phyloP scores from a whole-genome alignment of 768 basidiomycete species.

The Suillus fuscotomentosus region DNA sequence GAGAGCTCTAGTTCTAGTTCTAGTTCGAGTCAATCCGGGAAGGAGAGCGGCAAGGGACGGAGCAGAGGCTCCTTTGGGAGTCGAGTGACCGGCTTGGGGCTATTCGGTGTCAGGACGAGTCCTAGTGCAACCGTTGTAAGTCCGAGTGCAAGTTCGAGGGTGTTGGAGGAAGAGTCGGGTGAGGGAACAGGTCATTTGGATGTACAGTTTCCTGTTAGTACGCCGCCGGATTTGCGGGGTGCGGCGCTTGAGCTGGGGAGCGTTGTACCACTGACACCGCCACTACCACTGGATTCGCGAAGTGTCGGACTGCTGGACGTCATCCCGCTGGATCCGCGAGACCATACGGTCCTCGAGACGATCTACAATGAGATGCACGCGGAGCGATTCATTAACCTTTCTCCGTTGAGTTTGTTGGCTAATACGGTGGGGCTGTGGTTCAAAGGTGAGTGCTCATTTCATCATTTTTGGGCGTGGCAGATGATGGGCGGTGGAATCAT shows the following conservation, averaged over 20 bases:
- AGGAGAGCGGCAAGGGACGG: background rate
- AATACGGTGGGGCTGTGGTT: conserved; percentile 61
- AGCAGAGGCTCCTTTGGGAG: background rate
- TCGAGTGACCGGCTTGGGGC: background rate
- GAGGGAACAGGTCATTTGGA: background rate
- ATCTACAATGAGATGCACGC: conserved; percentile 72
- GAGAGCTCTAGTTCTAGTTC: background rate
- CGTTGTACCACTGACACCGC: background rate
- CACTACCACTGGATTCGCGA: background rate
- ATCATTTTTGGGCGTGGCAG: background rate
- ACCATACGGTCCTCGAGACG: conserved; percentile 61
- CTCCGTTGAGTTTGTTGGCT: conserved; percentile 59
- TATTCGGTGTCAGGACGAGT: background rate
- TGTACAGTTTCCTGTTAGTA: background rate
- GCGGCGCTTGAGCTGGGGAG: background rate
- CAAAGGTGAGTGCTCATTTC: conserved; percentile 41
- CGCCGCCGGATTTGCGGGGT: background rate
- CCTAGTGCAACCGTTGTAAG: background rate
- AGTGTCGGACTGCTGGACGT: background rate
- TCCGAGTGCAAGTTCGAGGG: background rate
- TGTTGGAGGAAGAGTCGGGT: background rate
- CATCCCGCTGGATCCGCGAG: conserved; percentile 52
- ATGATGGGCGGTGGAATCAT: background rate
- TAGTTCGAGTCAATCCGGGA: background rate
- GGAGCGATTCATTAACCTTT: conserved; percentile 63